These are phyloP conservation scores for Saccharomycopsis lassenensis DNA, from an alignment of 805 yeast genomes.

Conservation along the genomic window DNA sequence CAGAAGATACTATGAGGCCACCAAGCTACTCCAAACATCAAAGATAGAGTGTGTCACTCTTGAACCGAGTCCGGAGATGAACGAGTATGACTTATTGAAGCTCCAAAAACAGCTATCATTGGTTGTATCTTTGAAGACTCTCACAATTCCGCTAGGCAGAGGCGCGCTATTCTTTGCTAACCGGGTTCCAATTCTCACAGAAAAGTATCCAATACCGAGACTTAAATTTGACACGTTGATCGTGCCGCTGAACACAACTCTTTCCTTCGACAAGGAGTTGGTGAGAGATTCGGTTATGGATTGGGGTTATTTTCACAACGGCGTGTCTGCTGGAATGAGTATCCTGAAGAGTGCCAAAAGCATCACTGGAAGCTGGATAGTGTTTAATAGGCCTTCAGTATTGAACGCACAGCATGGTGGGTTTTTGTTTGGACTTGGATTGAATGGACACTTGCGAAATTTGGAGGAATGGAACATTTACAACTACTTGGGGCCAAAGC, in stretches of 20 bases:
- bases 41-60: conserved; percentile 45
- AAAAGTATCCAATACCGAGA: conserved; percentile 68
- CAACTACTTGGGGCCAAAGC: conserved; percentile 85
- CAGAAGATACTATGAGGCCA: conserved; percentile 67
- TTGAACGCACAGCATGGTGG: conserved; percentile 87
- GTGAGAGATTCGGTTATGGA: conserved; percentile 39
- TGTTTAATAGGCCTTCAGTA: conserved; percentile 65
- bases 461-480: conserved; percentile 96
- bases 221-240: conserved; percentile 59
- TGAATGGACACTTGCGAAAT: conserved; percentile 74
- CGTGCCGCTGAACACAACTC: conserved; percentile 54
- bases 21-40: conserved; percentile 60
- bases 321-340: conserved; percentile 77
- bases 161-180: conserved; percentile 63
- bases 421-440: conserved; percentile 80
- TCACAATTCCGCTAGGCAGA: conserved; percentile 68
- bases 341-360: conserved; percentile 59
- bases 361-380: conserved; percentile 84
- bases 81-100: conserved; percentile 46
- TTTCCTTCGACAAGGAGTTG: conserved; percentile 44
- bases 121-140: conserved; percentile 56
- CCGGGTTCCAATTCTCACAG: conserved; percentile 71
- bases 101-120: conserved; percentile 48
- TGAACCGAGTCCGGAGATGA: conserved; percentile 28
- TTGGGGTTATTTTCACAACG: conserved; percentile 91